Conservation (phyloP, 345 rosid species). For the Nephelium lappaceum region DNA sequence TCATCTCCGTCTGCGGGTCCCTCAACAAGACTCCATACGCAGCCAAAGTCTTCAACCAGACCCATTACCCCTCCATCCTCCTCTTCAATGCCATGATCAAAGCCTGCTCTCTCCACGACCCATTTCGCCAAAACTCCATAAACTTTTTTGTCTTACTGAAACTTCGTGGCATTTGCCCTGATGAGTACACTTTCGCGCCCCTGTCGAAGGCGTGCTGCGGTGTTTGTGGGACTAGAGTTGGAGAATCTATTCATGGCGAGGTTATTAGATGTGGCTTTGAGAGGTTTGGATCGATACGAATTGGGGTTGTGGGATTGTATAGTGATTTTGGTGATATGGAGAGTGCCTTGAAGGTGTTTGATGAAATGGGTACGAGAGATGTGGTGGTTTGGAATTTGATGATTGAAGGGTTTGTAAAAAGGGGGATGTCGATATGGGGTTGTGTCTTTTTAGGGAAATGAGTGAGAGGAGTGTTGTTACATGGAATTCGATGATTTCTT, state of each 20-base stretch:
- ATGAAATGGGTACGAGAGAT: slow-evolving; percentile 54
- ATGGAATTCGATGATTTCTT: slow-evolving; percentile 71
- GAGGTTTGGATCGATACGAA: slow-evolving; percentile 46
- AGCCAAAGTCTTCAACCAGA: slow-evolving; percentile 41
- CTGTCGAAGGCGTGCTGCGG: slow-evolving; percentile 61
- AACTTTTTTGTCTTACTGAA: slow-evolving; percentile 52
- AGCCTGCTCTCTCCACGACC: slow-evolving; percentile 54
- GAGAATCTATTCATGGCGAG: slow-evolving; percentile 58
- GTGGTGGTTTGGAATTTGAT: slow-evolving; percentile 67
- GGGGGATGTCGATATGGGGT: slow-evolving; percentile 56
- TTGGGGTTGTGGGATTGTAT: slow-evolving; percentile 67
- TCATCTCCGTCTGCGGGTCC: slow-evolving; percentile 69
- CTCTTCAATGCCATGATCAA: slow-evolving; percentile 72
- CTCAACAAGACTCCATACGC: slow-evolving; percentile 52
- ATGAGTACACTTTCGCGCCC: slow-evolving; percentile 75
- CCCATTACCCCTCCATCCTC: slow-evolving; percentile 47
- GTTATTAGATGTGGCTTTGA: slow-evolving; percentile 48
- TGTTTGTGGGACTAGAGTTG: slow-evolving; percentile 37
- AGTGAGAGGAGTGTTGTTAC: slow-evolving; percentile 56
- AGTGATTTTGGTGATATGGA: slow-evolving; percentile 45
- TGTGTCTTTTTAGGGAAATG: slow-evolving; percentile 56
- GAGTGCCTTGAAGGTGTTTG: slow-evolving; percentile 61
- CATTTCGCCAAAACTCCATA: slow-evolving; percentile 47
- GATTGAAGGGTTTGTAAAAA: slow-evolving; percentile 62
- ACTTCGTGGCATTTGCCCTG: slow-evolving; percentile 56